Percentiles rank a stretch among this genome's conserved stretches.
phyloP scores from a whole-genome alignment of 1,139 yeast genomes.

The Hemisphaericaspora lyxosophila region DNA sequence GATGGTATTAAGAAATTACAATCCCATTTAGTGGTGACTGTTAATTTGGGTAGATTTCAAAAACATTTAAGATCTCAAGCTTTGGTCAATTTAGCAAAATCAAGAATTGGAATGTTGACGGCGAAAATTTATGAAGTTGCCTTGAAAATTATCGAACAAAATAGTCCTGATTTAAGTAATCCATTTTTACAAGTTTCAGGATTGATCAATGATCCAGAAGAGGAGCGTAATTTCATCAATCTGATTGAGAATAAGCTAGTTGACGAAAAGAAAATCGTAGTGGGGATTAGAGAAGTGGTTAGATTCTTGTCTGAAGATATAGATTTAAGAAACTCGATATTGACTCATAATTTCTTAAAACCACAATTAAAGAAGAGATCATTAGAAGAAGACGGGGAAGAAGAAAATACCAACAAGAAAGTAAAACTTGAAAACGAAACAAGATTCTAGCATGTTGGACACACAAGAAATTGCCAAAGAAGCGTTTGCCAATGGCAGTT shows the following conservation, averaged over 20 bases:
- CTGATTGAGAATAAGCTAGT: slow-evolving; percentile 36
- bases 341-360: slow-evolving; percentile 36
- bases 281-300: slow-evolving; percentile 56
- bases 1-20: slow-evolving; percentile 44
- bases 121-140: slow-evolving; percentile 64
- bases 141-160: slow-evolving; percentile 57
- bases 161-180: slow-evolving; percentile 43
- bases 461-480: slow-evolving; percentile 7
- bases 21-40: slow-evolving; percentile 53
- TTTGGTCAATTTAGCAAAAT: slow-evolving; percentile 60
- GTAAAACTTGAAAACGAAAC: slow-evolving; percentile 46
- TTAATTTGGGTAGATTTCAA: slow-evolving; percentile 67
- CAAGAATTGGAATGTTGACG: slow-evolving; percentile 69
- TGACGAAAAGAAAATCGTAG: slow-evolving; percentile 42
- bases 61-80: slow-evolving; percentile 66
- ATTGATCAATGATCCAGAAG: slow-evolving; percentile 43
- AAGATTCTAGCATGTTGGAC: slow-evolving; percentile 15
- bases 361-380: slow-evolving; percentile 30
- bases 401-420: slow-evolving; percentile 37
- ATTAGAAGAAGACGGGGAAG: slow-evolving; percentile 18
- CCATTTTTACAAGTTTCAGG: slow-evolving; percentile 36
- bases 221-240: slow-evolving; percentile 26
- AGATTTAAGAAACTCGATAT: slow-evolving; percentile 52
- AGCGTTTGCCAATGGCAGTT: slow-evolving; percentile 7
- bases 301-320: slow-evolving; percentile 43